Base-by-base conservation (phyloP, 371 early-diverging fungal genomes). In the Apophysomyces sp. region DNA sequence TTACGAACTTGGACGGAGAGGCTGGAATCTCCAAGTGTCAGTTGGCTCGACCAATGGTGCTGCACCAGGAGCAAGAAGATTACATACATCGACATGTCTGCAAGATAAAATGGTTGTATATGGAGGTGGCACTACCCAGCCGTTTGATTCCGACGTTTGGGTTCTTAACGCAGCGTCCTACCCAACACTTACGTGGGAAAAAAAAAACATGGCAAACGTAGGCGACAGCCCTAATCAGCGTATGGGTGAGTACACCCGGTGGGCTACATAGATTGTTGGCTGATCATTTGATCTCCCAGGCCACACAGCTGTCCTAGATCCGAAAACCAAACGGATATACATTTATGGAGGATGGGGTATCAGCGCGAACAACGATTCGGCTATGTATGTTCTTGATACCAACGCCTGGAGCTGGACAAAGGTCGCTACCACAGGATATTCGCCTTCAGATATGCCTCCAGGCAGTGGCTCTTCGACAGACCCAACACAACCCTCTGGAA, bases 1-100 rank as follows among this genome's bases (percentile, higher is more conserved):
- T 9, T 78, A 78, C 34, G 69, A 74, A 51, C 36, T 78, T 6
- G 58, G 51, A 28, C 66, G 30, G 18, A 62, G 56, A 41, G 58
- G 65, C 4, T 80, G 81, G 81, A 72, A 73, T 57, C 61, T 77
- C 0, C 77, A 76, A 21, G 72, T 72, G 0, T 55, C 66, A 15
- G 62, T 65, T 5, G 61, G 58, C 15, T 30, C 65, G 24, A 58
- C 56, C 1, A 65, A 61, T 0, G 57, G 69, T 15, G 62, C 65
- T 2, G 36, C 64, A 1, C 81, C 81, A 8, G 78, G 76, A 16
- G 69, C 74, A 40, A 72, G 81, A 57, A 54, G 73, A 49, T 29
- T 77, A n/a, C 81, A 78, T 32, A 76, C 81, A 0, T 74, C 81
- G 0, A 76, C 66, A 21, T 80, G 81, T 54, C 12, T 80, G 27